These are phyloP conservation scores for Psophocarpus tetragonolobus DNA, from an alignment of 306 rosid genomes.

Conservation along the genomic window DNA sequence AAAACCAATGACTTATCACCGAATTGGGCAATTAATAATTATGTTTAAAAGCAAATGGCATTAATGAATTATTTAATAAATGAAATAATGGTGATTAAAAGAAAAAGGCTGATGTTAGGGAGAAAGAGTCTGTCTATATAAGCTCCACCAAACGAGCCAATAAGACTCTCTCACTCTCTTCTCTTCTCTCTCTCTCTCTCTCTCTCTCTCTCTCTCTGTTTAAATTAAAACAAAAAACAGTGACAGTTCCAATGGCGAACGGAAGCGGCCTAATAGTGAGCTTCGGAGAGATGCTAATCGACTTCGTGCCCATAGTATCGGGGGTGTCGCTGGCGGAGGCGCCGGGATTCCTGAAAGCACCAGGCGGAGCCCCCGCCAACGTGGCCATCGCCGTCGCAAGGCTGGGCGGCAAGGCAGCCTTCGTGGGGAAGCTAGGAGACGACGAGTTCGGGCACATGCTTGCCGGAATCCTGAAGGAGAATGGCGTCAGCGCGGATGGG, in stretches of 20 bases:
- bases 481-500: constrained; percentile 64
- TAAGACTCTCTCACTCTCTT: background rate
- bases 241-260: constrained; percentile 50
- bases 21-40: background rate
- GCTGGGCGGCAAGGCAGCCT: constrained; percentile 83
- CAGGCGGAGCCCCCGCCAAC: constrained; percentile 98
- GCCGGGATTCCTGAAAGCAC: constrained; percentile 89
- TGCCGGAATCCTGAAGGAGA: constrained; percentile 77
- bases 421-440: constrained; percentile 90
- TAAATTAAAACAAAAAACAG: too few species aligned
- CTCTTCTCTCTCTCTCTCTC: background rate
- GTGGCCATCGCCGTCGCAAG: constrained; percentile 88
- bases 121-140: too few species aligned
- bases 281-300: constrained; percentile 98
- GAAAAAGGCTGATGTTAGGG: too few species aligned
- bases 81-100: too few species aligned
- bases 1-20: constrained; percentile 32
- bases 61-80: background rate
- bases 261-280: constrained; percentile 73
- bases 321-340: constrained; percentile 90
- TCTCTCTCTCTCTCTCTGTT: background rate
- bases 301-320: constrained; percentile 84
- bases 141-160: background rate
- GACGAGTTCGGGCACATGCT: constrained; percentile 98
- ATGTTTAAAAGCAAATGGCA: background rate